Percentiles rank a stretch among this genome's conserved stretches.
These are phyloP conservation scores for Starmera stellimalicola DNA, from an alignment of 1,139 yeast genomes.

Conservation along the genomic window DNA sequence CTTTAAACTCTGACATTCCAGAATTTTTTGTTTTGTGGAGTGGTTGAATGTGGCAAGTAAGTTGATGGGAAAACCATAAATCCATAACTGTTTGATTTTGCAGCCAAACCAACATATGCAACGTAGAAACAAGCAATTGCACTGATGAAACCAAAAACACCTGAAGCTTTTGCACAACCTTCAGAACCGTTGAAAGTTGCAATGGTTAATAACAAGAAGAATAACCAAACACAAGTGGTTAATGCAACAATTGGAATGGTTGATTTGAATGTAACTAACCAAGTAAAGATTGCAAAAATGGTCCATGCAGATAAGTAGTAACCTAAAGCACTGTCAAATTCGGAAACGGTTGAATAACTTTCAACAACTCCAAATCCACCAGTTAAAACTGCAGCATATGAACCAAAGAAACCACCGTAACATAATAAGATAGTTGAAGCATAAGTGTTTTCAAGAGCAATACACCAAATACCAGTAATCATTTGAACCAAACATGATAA, in stretches of 20 bases:
- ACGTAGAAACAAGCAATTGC: constrained; percentile 52
- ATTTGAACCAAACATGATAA: constrained; percentile 59
- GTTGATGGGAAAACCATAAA: constrained; percentile 40
- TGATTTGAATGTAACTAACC: constrained; percentile 51
- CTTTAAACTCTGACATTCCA: constrained; percentile 1
- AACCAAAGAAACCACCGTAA: constrained; percentile 71
- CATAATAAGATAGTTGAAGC: constrained; percentile 57
- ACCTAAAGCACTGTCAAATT: constrained; percentile 44
- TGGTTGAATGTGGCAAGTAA: constrained; percentile 35
- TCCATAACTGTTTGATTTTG: constrained; percentile 46
- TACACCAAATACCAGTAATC: constrained; percentile 59
- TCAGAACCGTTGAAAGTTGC: constrained; percentile 43
- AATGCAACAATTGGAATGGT: constrained; percentile 51
- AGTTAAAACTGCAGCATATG: constrained; percentile 48
- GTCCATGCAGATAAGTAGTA: constrained; percentile 60
- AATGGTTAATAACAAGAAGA: constrained; percentile 46
- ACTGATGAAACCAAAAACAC: constrained; percentile 53
- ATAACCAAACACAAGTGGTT: constrained; percentile 43
- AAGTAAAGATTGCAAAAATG: constrained; percentile 49
- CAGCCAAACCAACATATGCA: constrained; percentile 64
- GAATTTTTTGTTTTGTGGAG: constrained; percentile 1
- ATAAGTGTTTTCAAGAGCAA: constrained; percentile 55
- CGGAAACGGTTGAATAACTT: constrained; percentile 37
- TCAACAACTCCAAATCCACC: constrained; percentile 44
- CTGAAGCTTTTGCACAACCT: constrained; percentile 54